Evolutionary conservation across 2,329 filamentous ascomycete genomes (phyloP), one percentile per base, ranked within the genome.

Genomic region (Xylariomycetidae sp.): DNA sequence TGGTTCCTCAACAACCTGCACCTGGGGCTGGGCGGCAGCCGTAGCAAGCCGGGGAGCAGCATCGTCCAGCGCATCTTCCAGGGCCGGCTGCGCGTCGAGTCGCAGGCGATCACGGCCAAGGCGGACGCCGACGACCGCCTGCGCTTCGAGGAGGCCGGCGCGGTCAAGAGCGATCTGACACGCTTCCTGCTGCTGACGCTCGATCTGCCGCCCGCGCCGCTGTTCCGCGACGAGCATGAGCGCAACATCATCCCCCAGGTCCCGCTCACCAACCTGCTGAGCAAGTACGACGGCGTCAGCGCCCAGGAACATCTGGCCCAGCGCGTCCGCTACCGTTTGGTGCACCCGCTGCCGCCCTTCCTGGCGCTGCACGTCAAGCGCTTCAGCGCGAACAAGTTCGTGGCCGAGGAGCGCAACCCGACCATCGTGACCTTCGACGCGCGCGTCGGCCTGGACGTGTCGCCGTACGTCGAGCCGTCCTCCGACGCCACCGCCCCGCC

Each of bases 1-100:
- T 98, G 92, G 92, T 95, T 96, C 58, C 74, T 98, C 35, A 96
- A 98, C 66, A 86, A 94, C 58, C 74, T 98, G 9, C 92, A 98
- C 58, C 72, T 95, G 12, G 84, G 86, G 14, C 75, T 98, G 2
- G 92, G 92, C 34, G 92, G 92, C 42, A 89, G 82, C 56, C 90
- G 87, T 56, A 83, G 84, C 6, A 92, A 87, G 50, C 84, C 89
- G 1, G 79, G 82, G 17, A 83, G 79, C 49, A 90, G 83, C 55
- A 88, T 95, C 46, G 71, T 98, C 31, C 92, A 98, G 55, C 82
- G 82, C 44, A 84, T 92, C 33, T 96, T 98, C 61, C 92, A 98
- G 63, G 92, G 92, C 42, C 83, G 79, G 44, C 72, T 98, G 35
- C 88, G 89, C 47, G 83, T 95, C 32, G 90, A 95, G 63, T 92